These are phyloP conservation scores for Ehretia macrophylla DNA, from an alignment of 257 asterid species.

Conservation along the genomic window DNA sequence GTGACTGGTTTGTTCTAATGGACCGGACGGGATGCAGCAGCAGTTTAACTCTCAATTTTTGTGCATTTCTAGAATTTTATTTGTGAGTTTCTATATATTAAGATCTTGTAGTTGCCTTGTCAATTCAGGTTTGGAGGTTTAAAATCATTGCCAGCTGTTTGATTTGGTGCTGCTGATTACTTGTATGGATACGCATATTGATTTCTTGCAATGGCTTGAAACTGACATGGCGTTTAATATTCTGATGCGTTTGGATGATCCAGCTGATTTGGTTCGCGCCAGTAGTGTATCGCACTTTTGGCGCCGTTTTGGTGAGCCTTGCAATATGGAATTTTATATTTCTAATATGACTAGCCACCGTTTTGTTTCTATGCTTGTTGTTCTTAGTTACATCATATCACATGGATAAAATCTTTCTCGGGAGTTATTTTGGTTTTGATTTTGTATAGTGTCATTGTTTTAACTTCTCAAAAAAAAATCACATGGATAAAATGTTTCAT, in stretches of 20 bases:
- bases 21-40: no score
- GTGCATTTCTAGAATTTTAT: neutral
- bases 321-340: neutral
- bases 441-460: no score
- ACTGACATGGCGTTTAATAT: constrained; percentile 39
- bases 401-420: no score
- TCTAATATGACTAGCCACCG: neutral
- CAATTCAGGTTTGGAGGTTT: constrained; percentile 13
- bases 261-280: constrained; percentile 61
- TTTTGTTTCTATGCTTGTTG: neutral
- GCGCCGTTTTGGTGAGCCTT: constrained; percentile 62
- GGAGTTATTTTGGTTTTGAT: no score
- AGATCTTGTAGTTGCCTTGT: neutral
- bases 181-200: constrained; percentile 35
- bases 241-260: constrained; percentile 59
- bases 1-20: no score
- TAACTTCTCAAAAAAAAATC: no score
- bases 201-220: constrained; percentile 52
- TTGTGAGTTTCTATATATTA: neutral
- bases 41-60: no score
- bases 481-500: no score
- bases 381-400: no score
- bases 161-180: constrained; percentile 16
- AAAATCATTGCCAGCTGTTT: neutral
- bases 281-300: constrained; percentile 56